Conservation (phyloP, 179 eudicot species). For the Silene coronaria region DNA sequence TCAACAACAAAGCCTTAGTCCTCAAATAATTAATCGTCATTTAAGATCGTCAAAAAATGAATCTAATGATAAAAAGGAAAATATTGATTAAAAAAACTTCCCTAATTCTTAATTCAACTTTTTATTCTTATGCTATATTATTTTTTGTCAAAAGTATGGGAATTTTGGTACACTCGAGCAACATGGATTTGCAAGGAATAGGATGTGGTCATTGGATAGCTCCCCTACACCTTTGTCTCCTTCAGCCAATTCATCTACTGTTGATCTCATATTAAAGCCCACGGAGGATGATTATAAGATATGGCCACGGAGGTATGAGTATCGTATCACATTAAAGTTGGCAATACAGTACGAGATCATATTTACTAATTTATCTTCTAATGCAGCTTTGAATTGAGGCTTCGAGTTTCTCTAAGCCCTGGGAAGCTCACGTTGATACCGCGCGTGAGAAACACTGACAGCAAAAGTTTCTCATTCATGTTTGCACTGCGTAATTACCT, state of each 20-base stretch:
- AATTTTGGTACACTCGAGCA: constrained; percentile 52
- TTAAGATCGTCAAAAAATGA: not conserved
- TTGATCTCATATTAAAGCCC: constrained; percentile 48
- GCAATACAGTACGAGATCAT: not conserved
- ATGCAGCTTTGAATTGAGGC: constrained; percentile 65
- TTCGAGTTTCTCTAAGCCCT: constrained; percentile 46
- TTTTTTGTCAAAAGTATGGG: constrained; percentile 39
- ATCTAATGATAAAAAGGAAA: not conserved
- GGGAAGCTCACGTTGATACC: constrained; percentile 63
- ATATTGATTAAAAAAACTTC: not conserved
- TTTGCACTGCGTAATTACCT: constrained; percentile 56
- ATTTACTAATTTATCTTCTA: not conserved
- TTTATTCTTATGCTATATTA: constrained; percentile 21
- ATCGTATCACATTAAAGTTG: not conserved
- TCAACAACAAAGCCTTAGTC: not conserved
- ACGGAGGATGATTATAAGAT: constrained; percentile 41
- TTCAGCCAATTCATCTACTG: constrained; percentile 38
- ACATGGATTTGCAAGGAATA: constrained; percentile 56
- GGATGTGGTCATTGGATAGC: constrained; percentile 49
- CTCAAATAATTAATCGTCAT: not conserved
- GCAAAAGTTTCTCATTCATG: constrained; percentile 53
- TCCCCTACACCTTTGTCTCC: constrained; percentile 36
- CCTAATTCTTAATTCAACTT: not conserved
- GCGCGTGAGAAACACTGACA: constrained; percentile 60
- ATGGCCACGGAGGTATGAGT: constrained; percentile 54